Evolutionary conservation across 108 stramenopile genomes (phyloP).

Genomic region (Asterionellopsis glacialis): DNA sequence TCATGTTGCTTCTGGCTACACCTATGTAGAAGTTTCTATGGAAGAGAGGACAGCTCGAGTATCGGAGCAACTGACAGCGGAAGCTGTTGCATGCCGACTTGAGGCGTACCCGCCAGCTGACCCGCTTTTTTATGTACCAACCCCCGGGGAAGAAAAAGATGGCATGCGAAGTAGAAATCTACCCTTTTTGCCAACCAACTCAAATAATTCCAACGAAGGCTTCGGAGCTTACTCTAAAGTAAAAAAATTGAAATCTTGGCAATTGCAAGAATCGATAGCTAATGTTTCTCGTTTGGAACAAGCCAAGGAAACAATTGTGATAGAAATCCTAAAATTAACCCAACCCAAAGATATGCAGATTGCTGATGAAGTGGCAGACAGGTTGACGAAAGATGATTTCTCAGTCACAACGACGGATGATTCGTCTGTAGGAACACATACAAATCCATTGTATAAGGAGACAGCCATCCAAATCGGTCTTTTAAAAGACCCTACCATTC

Average conservation of each 20-base stretch:
- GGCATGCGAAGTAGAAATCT: slow-evolving; percentile 11
- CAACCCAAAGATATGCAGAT: slow-evolving; percentile 23
- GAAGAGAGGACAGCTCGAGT: slow-evolving; percentile 72
- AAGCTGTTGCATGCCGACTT: slow-evolving; percentile 80
- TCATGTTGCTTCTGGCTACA: slow-evolving; percentile 61
- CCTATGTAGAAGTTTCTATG: slow-evolving; percentile 58
- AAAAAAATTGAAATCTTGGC: slow-evolving; percentile 32
- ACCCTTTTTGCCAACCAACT: slow-evolving; percentile 27
- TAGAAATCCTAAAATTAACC: slow-evolving; percentile 5
- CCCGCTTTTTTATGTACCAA: slow-evolving; percentile 46
- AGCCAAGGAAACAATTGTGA: slow-evolving; percentile 41
- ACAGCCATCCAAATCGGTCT: slow-evolving; percentile 80
- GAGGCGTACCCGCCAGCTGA: slow-evolving; percentile 76
- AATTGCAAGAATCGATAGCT: slow-evolving; percentile 25
- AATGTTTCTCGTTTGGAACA: slow-evolving; percentile 39
- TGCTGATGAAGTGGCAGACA: slow-evolving; percentile 19
- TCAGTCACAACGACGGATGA: slow-evolving; percentile 10
- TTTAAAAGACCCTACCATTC: slow-evolving; percentile 61
- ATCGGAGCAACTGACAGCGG: slow-evolving; percentile 71
- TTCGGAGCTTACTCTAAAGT: slow-evolving; percentile 18
- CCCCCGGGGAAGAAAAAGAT: slow-evolving; percentile 14
- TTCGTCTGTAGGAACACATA: slow-evolving; percentile 13
- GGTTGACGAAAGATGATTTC: slow-evolving; percentile 18
- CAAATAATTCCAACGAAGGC: slow-evolving; percentile 4
- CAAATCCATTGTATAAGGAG: slow-evolving; percentile 64